A percentile compares a stretch with the other conserved stretches of the same genome.
phyloP scores from a whole-genome alignment of 306 rosid genomes.

The Pyrus bretschneideri region DNA sequence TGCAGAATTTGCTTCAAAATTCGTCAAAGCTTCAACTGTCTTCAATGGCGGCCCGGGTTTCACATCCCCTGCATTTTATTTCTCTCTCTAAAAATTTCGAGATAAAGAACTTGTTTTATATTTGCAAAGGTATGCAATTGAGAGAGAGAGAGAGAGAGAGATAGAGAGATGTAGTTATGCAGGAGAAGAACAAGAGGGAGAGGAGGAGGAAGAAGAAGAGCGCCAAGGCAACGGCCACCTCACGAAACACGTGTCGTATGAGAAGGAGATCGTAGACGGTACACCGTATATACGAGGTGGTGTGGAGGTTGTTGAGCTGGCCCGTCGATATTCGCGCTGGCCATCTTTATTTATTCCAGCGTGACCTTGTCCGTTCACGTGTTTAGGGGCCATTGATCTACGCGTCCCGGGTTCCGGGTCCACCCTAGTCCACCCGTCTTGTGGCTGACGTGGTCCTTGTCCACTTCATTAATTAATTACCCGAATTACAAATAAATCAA shows the following conservation, averaged over 20 bases:
- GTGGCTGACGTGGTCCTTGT: conserved; percentile 51
- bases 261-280: conserved; percentile 23
- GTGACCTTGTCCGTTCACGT: conserved; percentile 51
- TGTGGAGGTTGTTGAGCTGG: conserved; percentile 77
- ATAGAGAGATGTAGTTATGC: conserved; percentile 5
- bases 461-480: background rate
- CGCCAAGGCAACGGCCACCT: conserved; percentile 70
- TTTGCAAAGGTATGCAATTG: conserved; percentile 9
- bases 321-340: conserved; percentile 48
- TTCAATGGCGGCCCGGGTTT: conserved; percentile 9
- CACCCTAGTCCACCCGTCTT: conserved; percentile 39
- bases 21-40: conserved; percentile 17
- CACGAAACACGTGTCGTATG: conserved; percentile 75
- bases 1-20: background rate
- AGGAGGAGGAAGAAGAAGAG: conserved; percentile 20
- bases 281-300: conserved; percentile 48
- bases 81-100: conserved; percentile 28
- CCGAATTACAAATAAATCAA: too few species aligned
- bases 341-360: conserved; percentile 32
- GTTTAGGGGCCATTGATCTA: conserved; percentile 25
- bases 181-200: conserved; percentile 11
- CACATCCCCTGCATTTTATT: conserved; percentile 22
- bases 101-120: conserved; percentile 11
- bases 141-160: conserved; percentile 19
- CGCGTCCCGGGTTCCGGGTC: conserved; percentile 32